Conservation (phyloP, 345 rosid species). For the Hibiscus trionum region DNA sequence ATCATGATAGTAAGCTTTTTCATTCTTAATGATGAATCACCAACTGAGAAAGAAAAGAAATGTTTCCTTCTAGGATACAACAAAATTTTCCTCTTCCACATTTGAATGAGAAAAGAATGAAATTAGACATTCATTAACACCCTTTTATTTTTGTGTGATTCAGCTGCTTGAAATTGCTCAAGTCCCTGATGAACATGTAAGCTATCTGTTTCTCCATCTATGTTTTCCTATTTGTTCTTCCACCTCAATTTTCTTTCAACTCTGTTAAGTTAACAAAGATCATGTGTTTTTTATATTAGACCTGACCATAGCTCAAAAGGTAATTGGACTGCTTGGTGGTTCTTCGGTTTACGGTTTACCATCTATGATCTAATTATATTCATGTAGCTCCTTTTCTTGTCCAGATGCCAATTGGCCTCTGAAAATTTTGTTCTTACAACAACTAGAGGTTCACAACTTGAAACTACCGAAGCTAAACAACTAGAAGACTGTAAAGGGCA, state of each 20-base stretch:
- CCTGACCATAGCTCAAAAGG: not conserved
- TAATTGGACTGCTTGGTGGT: not conserved
- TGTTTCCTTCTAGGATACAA: not conserved
- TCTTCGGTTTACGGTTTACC: too few species aligned
- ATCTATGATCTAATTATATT: not conserved
- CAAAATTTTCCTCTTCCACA: not conserved
- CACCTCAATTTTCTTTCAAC: not conserved
- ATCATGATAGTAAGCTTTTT: not conserved
- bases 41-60: not conserved
- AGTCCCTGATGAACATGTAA: constrained; percentile 92
- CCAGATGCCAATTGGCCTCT: not conserved
- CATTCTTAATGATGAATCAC: not conserved
- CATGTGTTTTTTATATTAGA: not conserved
- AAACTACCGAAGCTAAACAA: not conserved
- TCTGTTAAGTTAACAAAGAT: not conserved
- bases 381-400: not conserved
- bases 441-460: not conserved
- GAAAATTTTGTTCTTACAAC: not conserved
- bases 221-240: not conserved
- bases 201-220: constrained; percentile 18
- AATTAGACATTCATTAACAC: not conserved
- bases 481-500: not conserved
- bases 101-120: not conserved
- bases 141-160: constrained; percentile 14
- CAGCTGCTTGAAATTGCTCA: constrained; percentile 98